A percentile compares a stretch with the other conserved stretches of the same genome.
These are phyloP conservation scores for Mycena amicta DNA, from an alignment of 768 basidiomycete genomes.

Conservation along the genomic window DNA sequence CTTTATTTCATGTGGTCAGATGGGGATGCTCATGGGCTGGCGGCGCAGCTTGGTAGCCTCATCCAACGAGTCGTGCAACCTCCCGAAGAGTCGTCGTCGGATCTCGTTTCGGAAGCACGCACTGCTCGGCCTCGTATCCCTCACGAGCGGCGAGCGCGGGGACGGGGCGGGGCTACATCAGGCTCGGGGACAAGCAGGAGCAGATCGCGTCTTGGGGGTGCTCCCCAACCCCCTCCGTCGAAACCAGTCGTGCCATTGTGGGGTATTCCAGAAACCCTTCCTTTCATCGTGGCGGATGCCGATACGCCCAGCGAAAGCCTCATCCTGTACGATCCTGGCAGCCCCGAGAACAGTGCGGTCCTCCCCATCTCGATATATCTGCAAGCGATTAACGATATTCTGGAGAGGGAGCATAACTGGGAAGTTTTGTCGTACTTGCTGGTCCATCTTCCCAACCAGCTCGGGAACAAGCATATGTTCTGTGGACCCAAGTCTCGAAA, in stretches of 20 bases:
- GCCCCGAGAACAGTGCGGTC: conserved; percentile 44
- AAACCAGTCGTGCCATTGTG: conserved; percentile 59
- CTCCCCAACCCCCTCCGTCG: conserved; percentile 30
- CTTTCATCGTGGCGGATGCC: conserved; percentile 55
- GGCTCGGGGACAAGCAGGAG: conserved; percentile 59
- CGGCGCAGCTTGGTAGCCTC: conserved; percentile 60
- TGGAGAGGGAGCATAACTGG: conserved; percentile 84
- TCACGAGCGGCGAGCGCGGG: conserved; percentile 55
- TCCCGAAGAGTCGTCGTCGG: conserved; percentile 10
- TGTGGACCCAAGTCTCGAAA: conserved; percentile 83
- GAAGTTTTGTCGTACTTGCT: conserved; percentile 91
- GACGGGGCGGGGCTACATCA: conserved; percentile 48
- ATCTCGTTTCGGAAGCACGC: conserved; percentile 36
- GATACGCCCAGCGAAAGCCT: conserved; percentile 71
- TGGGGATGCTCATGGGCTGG: conserved; percentile 60
- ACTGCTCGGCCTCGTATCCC: conserved; percentile 50
- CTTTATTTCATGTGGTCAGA: conserved; percentile 65
- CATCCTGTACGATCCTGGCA: conserved; percentile 61
- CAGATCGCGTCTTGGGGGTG: conserved; percentile 53
- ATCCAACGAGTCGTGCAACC: conserved; percentile 50
- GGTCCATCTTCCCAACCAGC: conserved; percentile 87
- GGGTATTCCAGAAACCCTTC: conserved; percentile 66
- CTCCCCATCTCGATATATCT: conserved; percentile 82
- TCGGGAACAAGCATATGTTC: conserved; percentile 95
- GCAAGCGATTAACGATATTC: conserved; percentile 56